phyloP scores from a whole-genome alignment of 352 stramenopile genomes.

The Globisporangium heterothallicum region DNA sequence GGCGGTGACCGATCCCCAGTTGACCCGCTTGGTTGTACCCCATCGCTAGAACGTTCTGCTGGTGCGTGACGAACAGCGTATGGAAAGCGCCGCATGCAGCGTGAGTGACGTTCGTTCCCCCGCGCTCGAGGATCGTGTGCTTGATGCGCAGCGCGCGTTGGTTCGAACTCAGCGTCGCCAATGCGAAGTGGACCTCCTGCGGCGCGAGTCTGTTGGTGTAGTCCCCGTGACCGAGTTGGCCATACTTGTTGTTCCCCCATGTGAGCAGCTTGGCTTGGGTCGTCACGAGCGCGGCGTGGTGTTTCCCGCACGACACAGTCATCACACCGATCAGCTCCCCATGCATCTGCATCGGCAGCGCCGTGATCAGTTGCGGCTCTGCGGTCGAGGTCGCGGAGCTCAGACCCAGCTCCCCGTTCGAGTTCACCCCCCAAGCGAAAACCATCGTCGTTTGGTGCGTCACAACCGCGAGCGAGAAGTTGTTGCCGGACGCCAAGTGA shows the following conservation, averaged over 20 bases:
- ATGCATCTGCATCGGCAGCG: conserved; percentile 25
- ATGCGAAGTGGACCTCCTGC: conserved; percentile 48
- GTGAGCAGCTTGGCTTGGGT: conserved; percentile 57
- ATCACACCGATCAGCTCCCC: conserved; percentile 36
- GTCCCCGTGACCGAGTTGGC: conserved; percentile 57
- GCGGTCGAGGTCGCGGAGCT: conserved; percentile 27
- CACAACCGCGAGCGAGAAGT: conserved; percentile 56
- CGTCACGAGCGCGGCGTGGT: conserved; percentile 62
- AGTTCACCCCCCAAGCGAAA: conserved; percentile 49
- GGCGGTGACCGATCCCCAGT: conserved; percentile 53
- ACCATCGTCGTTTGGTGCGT: conserved; percentile 36
- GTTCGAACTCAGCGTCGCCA: conserved; percentile 36
- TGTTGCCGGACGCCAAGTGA: conserved; percentile 47
- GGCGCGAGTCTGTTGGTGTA: conserved; percentile 39
- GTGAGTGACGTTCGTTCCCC: conserved; percentile 54
- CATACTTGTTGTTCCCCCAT: conserved; percentile 73
- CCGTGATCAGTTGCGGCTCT: conserved; percentile 32
- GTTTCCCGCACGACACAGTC: conserved; percentile 62
- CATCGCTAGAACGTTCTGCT: conserved; percentile 72
- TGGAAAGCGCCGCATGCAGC: conserved; percentile 63
- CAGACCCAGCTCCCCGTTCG: conserved; percentile 55
- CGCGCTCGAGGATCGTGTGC: conserved; percentile 43
- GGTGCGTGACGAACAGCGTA: conserved; percentile 71
- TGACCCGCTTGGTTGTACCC: conserved; percentile 79
- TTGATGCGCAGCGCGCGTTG: conserved; percentile 51